phyloP scores from a whole-genome alignment of 805 yeast species.

The Yamadazyma akitaensis region DNA sequence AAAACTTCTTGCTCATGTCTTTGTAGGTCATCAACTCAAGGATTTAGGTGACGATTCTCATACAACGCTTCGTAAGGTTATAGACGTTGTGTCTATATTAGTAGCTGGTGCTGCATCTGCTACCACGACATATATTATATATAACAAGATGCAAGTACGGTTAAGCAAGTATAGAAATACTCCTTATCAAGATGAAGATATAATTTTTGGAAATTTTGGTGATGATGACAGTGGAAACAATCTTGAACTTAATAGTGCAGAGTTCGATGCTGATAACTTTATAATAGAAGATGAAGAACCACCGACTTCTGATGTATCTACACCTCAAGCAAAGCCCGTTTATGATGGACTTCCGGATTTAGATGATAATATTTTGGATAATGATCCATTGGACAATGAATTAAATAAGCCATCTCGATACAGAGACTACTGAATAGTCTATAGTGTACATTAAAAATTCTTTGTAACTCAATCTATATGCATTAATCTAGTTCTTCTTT shows the following conservation, averaged over 20 bases:
- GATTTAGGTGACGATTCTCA: slow-evolving; percentile 58
- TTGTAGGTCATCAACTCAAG: slow-evolving; percentile 73
- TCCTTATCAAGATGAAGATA: slow-evolving; percentile 12
- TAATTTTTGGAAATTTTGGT: slow-evolving; percentile 40
- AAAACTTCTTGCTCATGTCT: slow-evolving; percentile 70
- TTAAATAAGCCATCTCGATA: not conserved
- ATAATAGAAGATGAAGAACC: slow-evolving; percentile 35
- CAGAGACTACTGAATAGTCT: not conserved
- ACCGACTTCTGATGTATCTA: not conserved
- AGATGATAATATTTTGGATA: not conserved
- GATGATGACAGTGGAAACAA: slow-evolving; percentile 25
- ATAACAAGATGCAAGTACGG: slow-evolving; percentile 48
- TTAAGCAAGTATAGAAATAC: slow-evolving; percentile 26
- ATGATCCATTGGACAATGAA: not conserved
- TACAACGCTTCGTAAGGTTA: slow-evolving; percentile 47
- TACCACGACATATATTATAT: slow-evolving; percentile 64
- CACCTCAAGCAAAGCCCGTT: not conserved
- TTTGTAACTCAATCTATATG: slow-evolving; percentile 14
- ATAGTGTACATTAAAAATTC: slow-evolving; percentile 1
- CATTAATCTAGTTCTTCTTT: slow-evolving; percentile 42
- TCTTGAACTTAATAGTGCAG: slow-evolving; percentile 35
- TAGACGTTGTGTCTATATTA: slow-evolving; percentile 60
- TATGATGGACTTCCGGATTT: not conserved
- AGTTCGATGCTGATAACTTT: slow-evolving; percentile 40
- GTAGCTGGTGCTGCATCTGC: slow-evolving; percentile 54